Evolutionary conservation across 768 basidiomycete species (phyloP), one percentile per base, ranked within the genome.

Genomic region (Lentinula detonsa): DNA sequence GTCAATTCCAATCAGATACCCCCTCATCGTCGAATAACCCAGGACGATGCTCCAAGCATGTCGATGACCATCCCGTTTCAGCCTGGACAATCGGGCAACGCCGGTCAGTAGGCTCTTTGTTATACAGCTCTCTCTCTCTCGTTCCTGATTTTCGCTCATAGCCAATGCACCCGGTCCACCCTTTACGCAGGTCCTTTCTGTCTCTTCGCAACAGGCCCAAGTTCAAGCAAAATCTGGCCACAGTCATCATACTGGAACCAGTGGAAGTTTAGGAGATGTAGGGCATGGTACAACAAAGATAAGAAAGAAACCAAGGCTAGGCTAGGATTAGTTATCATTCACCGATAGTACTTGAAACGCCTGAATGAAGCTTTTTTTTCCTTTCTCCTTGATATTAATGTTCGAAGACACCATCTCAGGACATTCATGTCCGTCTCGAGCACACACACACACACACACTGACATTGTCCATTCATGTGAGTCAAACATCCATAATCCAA

Each of bases 21-120:
- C 37, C 95, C 95, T 0, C 86, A 87, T 43, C 80, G 95, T 34
- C 85, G 94, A 45, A 95, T 98, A 56, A 91, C 94, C 1, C 90
- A 93, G 68, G 96, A 98, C 69, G 95, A 98, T 42, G 91, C 90
- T 5, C 90, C 91, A 0, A 56, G 55, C 55, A 56, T 56, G 55
- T 56, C 55, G 10, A 56, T 56, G 55, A 56, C 37, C 23, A 40
- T 56, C 33, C 37, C 39, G 6, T 13, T 40, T 3, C 55, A 56
- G 28, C 23, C 40, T 15, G 55, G 55, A 0, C 55, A 56, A n/a
- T 40, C 55, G 23, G 55, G 55, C 2, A 56, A 56, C 21, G 40
- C 39, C 11, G 55, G 55, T 56, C 1, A 56, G 40, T 18, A 10
- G 8, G 4, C 15, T 16, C 18, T 40, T 7, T 7, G 23, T 56